phyloP scores from a whole-genome alignment of 2,329 filamentous ascomycete species.

The Colletotrichum lentis region DNA sequence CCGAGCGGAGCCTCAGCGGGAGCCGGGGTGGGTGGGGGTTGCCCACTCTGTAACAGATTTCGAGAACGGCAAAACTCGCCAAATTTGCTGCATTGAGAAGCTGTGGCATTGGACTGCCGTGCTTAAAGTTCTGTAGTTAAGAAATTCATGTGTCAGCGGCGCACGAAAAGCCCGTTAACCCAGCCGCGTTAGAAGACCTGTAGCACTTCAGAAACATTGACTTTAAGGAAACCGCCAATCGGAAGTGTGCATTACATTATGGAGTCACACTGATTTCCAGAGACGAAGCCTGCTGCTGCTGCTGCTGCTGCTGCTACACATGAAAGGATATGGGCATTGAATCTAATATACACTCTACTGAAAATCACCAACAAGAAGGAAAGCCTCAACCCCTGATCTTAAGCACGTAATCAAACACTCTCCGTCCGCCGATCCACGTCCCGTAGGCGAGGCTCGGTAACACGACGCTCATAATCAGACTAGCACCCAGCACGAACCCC shows the following conservation, averaged over 20 bases:
- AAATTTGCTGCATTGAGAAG: neutral
- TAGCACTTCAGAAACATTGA: neutral
- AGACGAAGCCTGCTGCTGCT: neutral
- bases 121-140: no score
- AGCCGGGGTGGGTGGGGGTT: no score
- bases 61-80: neutral
- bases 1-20: conserved; percentile 27
- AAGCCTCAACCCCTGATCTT: conserved; percentile 8
- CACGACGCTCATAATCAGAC: conserved; percentile 29
- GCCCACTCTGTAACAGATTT: no score
- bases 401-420: conserved; percentile 28
- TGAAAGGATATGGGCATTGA: neutral
- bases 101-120: no score
- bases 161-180: no score
- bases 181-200: neutral
- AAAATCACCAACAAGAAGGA: neutral
- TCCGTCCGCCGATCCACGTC: conserved; percentile 32
- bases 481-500: conserved; percentile 27
- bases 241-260: neutral
- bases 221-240: no score
- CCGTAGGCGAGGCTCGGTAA: conserved; percentile 31
- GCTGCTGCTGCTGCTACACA: no score
- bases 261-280: neutral
- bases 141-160: neutral
- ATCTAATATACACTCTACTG: neutral